Evolutionary conservation across 176 grass and related monocot species (phyloP), one percentile per base, ranked within the genome.

Genomic region (Bonia amplexicaulis): DNA sequence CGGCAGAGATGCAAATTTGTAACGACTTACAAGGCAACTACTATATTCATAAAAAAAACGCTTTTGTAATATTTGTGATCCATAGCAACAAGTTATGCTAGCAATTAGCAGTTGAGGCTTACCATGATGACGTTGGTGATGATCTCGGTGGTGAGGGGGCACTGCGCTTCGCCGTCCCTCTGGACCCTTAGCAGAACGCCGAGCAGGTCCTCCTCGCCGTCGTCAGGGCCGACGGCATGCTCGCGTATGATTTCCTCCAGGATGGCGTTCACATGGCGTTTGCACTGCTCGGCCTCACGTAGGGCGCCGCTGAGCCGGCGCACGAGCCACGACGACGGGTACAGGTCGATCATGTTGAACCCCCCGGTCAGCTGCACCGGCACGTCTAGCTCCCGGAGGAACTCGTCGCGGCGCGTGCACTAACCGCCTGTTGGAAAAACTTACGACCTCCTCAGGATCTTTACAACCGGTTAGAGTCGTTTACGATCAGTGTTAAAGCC

Each of bases 401-500:
- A 84, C 74, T 86, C 85, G 31, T 91, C 76, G 7, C 75, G 85
- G 9, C 85, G 68, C 68, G 63, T 0, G 75, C 89, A 87, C 41
- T 70, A 44, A 16, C 69, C 19, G 3, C n/a, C n/a, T n/a, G n/a
- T n/a, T n/a, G n/a, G n/a, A n/a, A n/a, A n/a, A n/a, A n/a, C n/a
- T n/a, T n/a, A n/a, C n/a, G n/a, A n/a, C n/a, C n/a, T n/a, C n/a
- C n/a, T n/a, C n/a, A n/a, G n/a, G n/a, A n/a, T n/a, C n/a, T n/a
- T n/a, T n/a, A n/a, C n/a, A n/a, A n/a, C n/a, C n/a, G n/a, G n/a
- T n/a, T n/a, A n/a, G n/a, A n/a, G n/a, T n/a, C n/a, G n/a, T n/a
- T n/a, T n/a, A n/a, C n/a, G n/a, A n/a, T n/a, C n/a, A n/a, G n/a
- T n/a, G n/a, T n/a, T n/a, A n/a, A n/a, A n/a, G n/a, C n/a, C n/a